Evolutionary conservation across 306 rosid species (phyloP), one percentile per base, ranked within the genome.

Genomic region (Dicorynia guianensis): DNA sequence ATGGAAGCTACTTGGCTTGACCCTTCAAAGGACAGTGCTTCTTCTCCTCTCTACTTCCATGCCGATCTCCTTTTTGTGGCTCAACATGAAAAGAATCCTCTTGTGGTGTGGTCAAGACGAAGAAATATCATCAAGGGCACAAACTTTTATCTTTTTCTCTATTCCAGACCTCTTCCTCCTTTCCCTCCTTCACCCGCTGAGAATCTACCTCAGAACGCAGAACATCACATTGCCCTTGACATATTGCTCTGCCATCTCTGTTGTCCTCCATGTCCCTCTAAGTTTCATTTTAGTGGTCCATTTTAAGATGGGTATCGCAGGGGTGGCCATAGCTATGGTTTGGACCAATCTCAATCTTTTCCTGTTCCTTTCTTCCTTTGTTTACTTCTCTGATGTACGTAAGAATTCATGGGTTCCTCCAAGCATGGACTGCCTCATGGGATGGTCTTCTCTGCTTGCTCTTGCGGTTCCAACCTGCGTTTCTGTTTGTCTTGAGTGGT

Each of bases 401-500:
- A 89, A 67, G 39, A 85, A 89, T 11, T 89, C 97, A 0, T 96
- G 99, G 99, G 97, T 96, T 34, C 7, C 83, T 5, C 98, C 96
- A 0, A 85, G 88, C 66, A 33, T 81, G 7, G 98, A 96, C 9
- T 92, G 98, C 63, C 59, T 92, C 55, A 79, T 65, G 0, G 98
- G 97, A 6, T 96, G 99, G 99, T 76, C 98, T 0, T 81, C 93
- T 52, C 60, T 96, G 77, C 92, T 96, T 1, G 77, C 96, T 3
- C 82, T 96, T 3, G 90, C 99, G 0, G 39, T 96, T 25, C 99
- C 99, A 4, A 92, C 92, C n/a, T 96, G 98, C 8, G 82, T 89
- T 6, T 92, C 98, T 6, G 98, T 96, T 35, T 96, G 99, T 72
- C 87, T 96, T 6, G 99, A 96, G 69, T 96, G 98, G 99, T 96